Evolutionary conservation across 1,284 basidiomycete species (phyloP).

Genomic region (Boletus nobilissimus): DNA sequence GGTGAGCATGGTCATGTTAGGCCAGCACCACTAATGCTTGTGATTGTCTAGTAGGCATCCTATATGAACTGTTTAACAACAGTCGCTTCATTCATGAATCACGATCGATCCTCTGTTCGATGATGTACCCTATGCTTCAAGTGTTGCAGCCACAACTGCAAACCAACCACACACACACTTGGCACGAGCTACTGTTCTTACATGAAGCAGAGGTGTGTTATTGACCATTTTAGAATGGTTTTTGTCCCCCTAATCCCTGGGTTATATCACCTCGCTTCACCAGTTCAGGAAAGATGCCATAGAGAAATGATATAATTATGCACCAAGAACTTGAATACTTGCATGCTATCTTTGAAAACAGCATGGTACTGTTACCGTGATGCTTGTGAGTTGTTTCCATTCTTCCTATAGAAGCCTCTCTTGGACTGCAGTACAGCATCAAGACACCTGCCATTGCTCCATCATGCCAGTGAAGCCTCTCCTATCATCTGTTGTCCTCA

Average conservation of each 20-base stretch:
- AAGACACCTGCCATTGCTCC: neutral
- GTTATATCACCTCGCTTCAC: neutral
- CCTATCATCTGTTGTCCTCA: constrained; percentile 30
- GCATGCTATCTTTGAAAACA: constrained; percentile 19
- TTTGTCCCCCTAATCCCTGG: neutral
- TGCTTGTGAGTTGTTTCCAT: too few species aligned
- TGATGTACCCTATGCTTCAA: too few species aligned
- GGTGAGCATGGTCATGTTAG: neutral
- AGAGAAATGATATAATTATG: constrained; percentile 1
- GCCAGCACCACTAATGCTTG: neutral
- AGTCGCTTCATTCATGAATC: too few species aligned
- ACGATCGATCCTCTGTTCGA: too few species aligned
- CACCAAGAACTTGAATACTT: neutral
- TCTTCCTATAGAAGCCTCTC: constrained; percentile 26
- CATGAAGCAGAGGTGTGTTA: neutral
- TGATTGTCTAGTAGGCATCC: too few species aligned
- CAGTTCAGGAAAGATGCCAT: too few species aligned
- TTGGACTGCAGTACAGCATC: neutral
- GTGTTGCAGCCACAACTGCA: neutral
- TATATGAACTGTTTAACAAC: too few species aligned
- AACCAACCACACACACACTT: neutral
- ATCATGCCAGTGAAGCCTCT: constrained; percentile 35
- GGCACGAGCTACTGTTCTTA: neutral
- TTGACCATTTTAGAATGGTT: neutral
- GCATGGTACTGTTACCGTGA: constrained; percentile 30